Base-by-base conservation (phyloP, 176 grass and related monocot genomes). In the Triticum urartu region DNA sequence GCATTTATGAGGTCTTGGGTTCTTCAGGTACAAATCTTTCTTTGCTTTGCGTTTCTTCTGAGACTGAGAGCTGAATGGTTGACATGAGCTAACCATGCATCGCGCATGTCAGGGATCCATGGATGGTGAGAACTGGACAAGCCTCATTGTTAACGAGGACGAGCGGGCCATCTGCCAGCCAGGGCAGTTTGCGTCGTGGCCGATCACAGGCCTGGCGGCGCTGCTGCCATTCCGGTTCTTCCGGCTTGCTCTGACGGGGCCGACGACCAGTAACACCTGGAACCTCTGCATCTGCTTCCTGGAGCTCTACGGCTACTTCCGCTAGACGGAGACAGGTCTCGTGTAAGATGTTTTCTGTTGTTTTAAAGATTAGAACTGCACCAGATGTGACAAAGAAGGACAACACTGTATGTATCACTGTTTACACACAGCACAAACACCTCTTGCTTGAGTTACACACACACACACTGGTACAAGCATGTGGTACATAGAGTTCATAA, bases 281-380 rank as follows among this genome's bases (percentile, higher is more conserved):
- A 89, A 95, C 76, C 93, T 98, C 26, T 98, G 88, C 90, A 95
- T 95, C 50, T 98, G 96, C 84, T 98, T 94, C 87, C 75, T 95
- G 21, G 93, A 98, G 91, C 84, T 98, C 26, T 98, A 98, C 58
- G 96, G 96, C 75, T 92, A 94, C 79, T 95, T 98, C 69, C 92
- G 85, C 30, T 97, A 91, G 85, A 56, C 28, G n/a, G 47, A 21
- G 74, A 26, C 40, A 47, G 34, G 18, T 70, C 65, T 68, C 5
- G 45, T 26, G 45, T 48, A 25, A 75, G 42, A 17, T 48, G 42
- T 17, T 48, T 48, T 28, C 7, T 30, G 71, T 71, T 1, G 35
- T 11, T 43, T 59, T 9, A 20, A 59, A 59, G 6, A 0, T 24
- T 6, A 3, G 13, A 72, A 42, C 68, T 40, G 20, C 2, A 52